Evolutionary conservation across 1,284 basidiomycete genomes (phyloP), one percentile per base, ranked within the genome.

Genomic region (Irpex rosettiformis): DNA sequence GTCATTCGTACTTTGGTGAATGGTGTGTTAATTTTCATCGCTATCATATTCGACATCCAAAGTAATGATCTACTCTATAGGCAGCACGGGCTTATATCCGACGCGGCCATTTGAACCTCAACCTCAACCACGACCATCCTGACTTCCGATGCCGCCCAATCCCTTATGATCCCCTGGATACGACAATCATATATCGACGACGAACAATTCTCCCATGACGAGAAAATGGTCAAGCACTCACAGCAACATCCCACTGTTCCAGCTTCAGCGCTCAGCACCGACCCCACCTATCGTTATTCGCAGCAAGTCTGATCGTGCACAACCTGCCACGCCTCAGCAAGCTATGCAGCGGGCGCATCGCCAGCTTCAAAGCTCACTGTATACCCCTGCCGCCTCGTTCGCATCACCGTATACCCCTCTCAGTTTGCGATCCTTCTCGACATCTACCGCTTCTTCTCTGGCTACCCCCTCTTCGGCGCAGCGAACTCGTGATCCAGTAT

Each of bases 391-490:
- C 51, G 79, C 75, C 57, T 72, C 70, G 27, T 58, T 70, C 57
- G 80, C 81, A 37, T 80, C 77, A 27, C 85, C 86, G 10, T 86
- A 85, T 69, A 86, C 85, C 4, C 86, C 86, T 21, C 76, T 85
- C 64, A 86, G 85, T 66, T 76, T 86, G 52, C 80, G 82, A 62
- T 87, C 85, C 2, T 77, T 81, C 60, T 74, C 80, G 40, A 80
- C 66, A 21, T 76, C 81, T 40, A 80, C 77, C 62, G 77, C 78
- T 47, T 88, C 86, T 1, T 78, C 78, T 7, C 63, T 86, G 28
- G 83, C 80, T 27, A 87, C 85, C 4, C 85, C 73, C 52, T 75
- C 68, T 52, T 78, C 77, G 18, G 48, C 59, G 70, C 68, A 27
- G 62, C 66, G 21, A 67, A 66, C 58, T 65, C 69, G 48, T 49